Evolutionary conservation across 768 basidiomycete genomes (phyloP).

Genomic region (Amanita rimosa): DNA sequence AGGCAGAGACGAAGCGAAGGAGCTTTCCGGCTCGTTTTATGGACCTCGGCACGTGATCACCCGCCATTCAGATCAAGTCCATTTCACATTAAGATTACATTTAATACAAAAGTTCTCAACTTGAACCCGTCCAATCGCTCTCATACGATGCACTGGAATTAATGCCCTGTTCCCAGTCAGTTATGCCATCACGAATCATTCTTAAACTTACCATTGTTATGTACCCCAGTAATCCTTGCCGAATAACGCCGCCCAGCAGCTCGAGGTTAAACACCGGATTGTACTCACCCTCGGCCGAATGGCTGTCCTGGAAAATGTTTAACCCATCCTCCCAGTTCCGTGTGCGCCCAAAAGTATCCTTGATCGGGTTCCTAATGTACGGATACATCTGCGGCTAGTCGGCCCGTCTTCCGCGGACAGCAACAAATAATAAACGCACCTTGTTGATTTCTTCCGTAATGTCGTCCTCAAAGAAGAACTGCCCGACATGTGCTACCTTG

Average conservation of each 20-base stretch:
- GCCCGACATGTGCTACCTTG: slow-evolving; percentile 34
- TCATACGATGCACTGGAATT: slow-evolving; percentile 25
- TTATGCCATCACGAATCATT: neutral
- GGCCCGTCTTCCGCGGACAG: neutral
- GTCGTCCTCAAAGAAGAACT: slow-evolving; percentile 49
- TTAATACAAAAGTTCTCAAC: neutral
- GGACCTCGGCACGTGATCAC: slow-evolving; percentile 29
- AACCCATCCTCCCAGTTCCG: slow-evolving; percentile 42
- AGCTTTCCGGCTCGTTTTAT: slow-evolving; percentile 29
- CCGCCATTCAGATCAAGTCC: slow-evolving; percentile 16
- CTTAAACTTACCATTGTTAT: slow-evolving; percentile 39
- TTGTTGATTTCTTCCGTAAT: slow-evolving; percentile 37
- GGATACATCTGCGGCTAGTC: slow-evolving; percentile 31
- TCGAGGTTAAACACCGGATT: slow-evolving; percentile 42
- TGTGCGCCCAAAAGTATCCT: slow-evolving; percentile 33
- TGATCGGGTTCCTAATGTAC: slow-evolving; percentile 38
- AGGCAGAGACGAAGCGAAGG: slow-evolving; percentile 22
- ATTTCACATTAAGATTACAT: neutral
- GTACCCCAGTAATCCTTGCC: slow-evolving; percentile 39
- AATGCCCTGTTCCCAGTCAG: slow-evolving; percentile 19
- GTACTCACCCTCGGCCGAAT: slow-evolving; percentile 36
- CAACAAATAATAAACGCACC: slow-evolving; percentile 13
- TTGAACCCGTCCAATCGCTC: no score
- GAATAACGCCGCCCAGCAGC: slow-evolving; percentile 36
- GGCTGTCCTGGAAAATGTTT: slow-evolving; percentile 41